Conservation (phyloP, 2,329 filamentous ascomycete species). For the Metarhizium brunneum region DNA sequence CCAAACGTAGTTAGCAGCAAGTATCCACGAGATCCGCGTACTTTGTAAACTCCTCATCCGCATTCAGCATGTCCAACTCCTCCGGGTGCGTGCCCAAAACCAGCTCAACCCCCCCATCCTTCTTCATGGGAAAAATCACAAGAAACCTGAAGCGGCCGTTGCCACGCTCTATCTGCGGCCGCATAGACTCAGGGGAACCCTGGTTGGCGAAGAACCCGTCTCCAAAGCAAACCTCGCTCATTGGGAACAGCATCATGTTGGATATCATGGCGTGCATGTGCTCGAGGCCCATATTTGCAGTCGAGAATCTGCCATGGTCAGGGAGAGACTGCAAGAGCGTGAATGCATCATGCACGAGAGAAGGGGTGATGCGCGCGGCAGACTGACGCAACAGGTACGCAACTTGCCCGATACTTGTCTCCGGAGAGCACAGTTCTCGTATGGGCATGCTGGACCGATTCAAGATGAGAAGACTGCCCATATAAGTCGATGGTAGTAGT, state of each 20-base stretch:
- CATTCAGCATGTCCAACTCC: conserved; percentile 17
- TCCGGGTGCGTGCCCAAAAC: conserved; percentile 17
- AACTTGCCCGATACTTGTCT: conserved; percentile 16
- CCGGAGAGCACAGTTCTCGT: conserved; percentile 16
- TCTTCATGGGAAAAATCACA: conserved; percentile 18
- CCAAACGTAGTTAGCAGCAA: background rate
- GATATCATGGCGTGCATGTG: conserved; percentile 20
- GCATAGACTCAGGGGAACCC: conserved; percentile 17
- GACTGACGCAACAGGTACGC: conserved; percentile 16
- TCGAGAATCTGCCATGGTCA: conserved; percentile 15
- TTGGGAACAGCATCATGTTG: conserved; percentile 20
- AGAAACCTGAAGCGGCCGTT: conserved; percentile 16
- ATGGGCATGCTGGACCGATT: conserved; percentile 16
- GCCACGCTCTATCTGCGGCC: conserved; percentile 17
- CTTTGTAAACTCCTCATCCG: conserved; percentile 17
- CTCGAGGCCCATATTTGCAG: conserved; percentile 17
- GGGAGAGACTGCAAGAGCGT: conserved; percentile 16
- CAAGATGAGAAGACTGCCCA: conserved; percentile 19
- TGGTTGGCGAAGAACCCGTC: conserved; percentile 15
- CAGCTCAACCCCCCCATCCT: conserved; percentile 19
- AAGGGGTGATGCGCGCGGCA: conserved; percentile 15
- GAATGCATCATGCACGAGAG: conserved; percentile 19
- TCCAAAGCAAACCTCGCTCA: conserved; percentile 19
- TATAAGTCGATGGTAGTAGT: conserved; percentile 18
- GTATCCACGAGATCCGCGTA: conserved; percentile 9